A percentile compares a stretch with the other conserved stretches of the same genome.
Evolutionary conservation across 768 basidiomycete species (phyloP).

Genomic region (Boletus bicolor): DNA sequence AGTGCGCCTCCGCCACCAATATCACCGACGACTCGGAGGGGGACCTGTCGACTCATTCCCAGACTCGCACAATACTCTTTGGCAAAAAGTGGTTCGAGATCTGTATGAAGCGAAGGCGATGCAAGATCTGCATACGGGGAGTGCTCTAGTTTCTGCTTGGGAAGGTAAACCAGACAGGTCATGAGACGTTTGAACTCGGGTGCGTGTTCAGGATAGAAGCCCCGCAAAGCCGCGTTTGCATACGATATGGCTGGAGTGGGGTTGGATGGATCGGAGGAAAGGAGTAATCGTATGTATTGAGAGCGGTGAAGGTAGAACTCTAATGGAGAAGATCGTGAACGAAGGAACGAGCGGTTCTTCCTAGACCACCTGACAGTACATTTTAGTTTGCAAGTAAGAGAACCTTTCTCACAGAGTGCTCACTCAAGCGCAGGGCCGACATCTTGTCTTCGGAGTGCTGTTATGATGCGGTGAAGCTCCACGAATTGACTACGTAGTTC

Average conservation of each 20-base stretch:
- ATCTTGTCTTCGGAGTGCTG: slow-evolving; percentile 60
- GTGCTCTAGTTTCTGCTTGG: slow-evolving; percentile 55
- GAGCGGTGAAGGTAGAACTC: slow-evolving; percentile 91
- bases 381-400: neutral
- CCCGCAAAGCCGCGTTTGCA: slow-evolving; percentile 60
- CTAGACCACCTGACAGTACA: slow-evolving; percentile 67
- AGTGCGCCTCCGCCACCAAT: slow-evolving; percentile 91
- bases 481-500: slow-evolving; percentile 56
- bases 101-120: slow-evolving; percentile 66
- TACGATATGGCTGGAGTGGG: slow-evolving; percentile 66
- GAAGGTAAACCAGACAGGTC: slow-evolving; percentile 67
- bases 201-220: slow-evolving; percentile 61
- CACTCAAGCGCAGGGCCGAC: slow-evolving; percentile 78
- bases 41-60: slow-evolving; percentile 86
- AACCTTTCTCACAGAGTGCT: slow-evolving; percentile 20
- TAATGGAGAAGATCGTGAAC: slow-evolving; percentile 69
- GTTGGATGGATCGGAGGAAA: slow-evolving; percentile 58
- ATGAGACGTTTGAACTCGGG: slow-evolving; percentile 68
- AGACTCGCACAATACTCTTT: slow-evolving; percentile 86
- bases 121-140: slow-evolving; percentile 79
- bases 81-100: slow-evolving; percentile 80
- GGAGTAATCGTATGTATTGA: slow-evolving; percentile 78
- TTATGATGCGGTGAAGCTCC: slow-evolving; percentile 70
- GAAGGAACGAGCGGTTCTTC: slow-evolving; percentile 62
- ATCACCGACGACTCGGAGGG: slow-evolving; percentile 85